phyloP scores from a whole-genome alignment of 768 basidiomycete species.

The Obba rivulosa region DNA sequence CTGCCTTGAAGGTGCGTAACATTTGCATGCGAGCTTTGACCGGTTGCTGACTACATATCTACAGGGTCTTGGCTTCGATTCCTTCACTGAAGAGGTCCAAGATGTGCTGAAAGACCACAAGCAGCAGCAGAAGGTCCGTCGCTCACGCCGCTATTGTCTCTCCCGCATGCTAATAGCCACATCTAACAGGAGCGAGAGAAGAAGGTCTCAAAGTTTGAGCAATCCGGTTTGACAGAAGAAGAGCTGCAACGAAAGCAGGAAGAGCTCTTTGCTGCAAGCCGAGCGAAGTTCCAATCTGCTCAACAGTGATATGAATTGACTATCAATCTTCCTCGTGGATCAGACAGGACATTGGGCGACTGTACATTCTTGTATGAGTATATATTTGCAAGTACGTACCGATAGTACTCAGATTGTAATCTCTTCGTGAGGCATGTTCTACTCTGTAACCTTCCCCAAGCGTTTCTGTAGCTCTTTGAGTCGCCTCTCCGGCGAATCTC shows the following conservation, averaged over 20 bases:
- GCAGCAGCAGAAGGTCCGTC: constrained; percentile 82
- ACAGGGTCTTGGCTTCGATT: constrained; percentile 89
- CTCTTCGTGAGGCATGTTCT: constrained; percentile 17
- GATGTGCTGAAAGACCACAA: constrained; percentile 95
- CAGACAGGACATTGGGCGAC: constrained; percentile 12
- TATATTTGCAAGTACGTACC: constrained; percentile 6
- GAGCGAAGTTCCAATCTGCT: constrained; percentile 68
- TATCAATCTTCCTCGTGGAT: background rate
- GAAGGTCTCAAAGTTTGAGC: constrained; percentile 86
- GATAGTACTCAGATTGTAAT: constrained; percentile 13
- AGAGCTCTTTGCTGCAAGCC: constrained; percentile 86
- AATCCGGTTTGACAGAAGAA: constrained; percentile 86
- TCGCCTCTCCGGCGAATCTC: constrained; percentile 55
- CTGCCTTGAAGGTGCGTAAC: constrained; percentile 73
- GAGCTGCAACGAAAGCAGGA: constrained; percentile 87
- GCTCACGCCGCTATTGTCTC: background rate
- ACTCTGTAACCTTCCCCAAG: constrained; percentile 14
- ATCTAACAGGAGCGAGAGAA: constrained; percentile 73
- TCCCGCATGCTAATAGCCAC: constrained; percentile 1
- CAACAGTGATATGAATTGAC: constrained; percentile 35
- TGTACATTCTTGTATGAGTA: constrained; percentile 15
- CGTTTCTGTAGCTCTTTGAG: constrained; percentile 35
- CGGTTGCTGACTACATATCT: background rate
- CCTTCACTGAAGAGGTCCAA: constrained; percentile 85
- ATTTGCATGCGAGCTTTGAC: background rate